Evolutionary conservation across 2,329 filamentous ascomycete genomes (phyloP).

Genomic region (Aspergillus fumigatiaffinis): DNA sequence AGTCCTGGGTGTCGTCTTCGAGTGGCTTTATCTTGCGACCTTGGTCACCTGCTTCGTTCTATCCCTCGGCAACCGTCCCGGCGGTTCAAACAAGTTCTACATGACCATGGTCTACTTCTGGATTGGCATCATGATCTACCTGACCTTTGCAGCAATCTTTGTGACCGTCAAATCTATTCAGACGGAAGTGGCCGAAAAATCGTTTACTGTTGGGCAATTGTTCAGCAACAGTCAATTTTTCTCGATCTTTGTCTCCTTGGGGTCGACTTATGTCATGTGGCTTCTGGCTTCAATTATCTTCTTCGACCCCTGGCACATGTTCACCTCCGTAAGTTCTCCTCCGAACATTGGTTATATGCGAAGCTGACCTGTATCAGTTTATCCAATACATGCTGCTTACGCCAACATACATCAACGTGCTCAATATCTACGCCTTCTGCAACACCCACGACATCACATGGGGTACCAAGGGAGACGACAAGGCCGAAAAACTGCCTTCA

Average conservation of each 20-base stretch:
- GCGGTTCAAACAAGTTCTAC: slow-evolving; percentile 90
- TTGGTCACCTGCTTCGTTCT: slow-evolving; percentile 93
- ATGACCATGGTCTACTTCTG: slow-evolving; percentile 98
- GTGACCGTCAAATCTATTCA: slow-evolving; percentile 87
- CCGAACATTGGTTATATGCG: background rate
- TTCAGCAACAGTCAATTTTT: slow-evolving; percentile 89
- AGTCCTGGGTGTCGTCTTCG: slow-evolving; percentile 83
- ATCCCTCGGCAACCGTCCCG: slow-evolving; percentile 87
- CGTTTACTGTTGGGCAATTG: slow-evolving; percentile 67
- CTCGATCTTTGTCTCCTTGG: slow-evolving; percentile 85
- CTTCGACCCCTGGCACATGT: slow-evolving; percentile 99
- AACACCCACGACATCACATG: slow-evolving; percentile 97
- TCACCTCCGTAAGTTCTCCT: slow-evolving; percentile 59
- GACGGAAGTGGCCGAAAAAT: slow-evolving; percentile 56
- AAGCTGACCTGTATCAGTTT: slow-evolving; percentile 49
- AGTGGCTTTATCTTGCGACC: slow-evolving; percentile 91
- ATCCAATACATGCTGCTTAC: slow-evolving; percentile 92
- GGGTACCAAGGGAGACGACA: slow-evolving; percentile 98
- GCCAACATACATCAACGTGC: slow-evolving; percentile 94
- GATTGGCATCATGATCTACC: slow-evolving; percentile 90
- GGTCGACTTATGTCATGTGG: slow-evolving; percentile 91
- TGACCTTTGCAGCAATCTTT: slow-evolving; percentile 92
- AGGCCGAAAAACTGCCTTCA: slow-evolving; percentile 81
- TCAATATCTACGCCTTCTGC: slow-evolving; percentile 98
- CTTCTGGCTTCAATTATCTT: slow-evolving; percentile 87